These are phyloP conservation scores for Chaetomium globosum DNA, from an alignment of 2,329 filamentous ascomycete genomes.

Conservation along the genomic window DNA sequence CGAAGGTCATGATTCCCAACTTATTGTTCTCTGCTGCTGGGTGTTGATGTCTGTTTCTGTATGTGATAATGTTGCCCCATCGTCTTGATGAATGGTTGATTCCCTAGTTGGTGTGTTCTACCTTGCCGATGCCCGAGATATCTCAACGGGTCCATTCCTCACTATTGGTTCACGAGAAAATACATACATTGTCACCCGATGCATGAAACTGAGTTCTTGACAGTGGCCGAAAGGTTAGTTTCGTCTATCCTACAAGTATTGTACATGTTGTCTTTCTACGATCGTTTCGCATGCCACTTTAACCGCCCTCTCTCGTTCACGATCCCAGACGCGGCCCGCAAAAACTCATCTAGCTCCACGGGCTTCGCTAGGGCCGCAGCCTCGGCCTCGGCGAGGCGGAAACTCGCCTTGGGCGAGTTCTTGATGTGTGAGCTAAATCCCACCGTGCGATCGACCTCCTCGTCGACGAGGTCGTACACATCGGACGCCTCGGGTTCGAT, in stretches of 20 bases:
- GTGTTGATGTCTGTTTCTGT: constrained; percentile 8
- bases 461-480: constrained; percentile 4
- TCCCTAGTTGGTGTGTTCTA: neutral
- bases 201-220: neutral
- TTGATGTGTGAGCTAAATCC: neutral
- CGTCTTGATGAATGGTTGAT: neutral
- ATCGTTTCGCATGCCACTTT: constrained; percentile 25
- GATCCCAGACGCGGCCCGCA: constrained; percentile 11
- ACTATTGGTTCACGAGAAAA: neutral
- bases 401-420: neutral
- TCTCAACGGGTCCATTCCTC: neutral
- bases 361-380: neutral
- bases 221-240: neutral
- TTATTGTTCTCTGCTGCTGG: neutral
- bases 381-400: neutral
- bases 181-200: neutral
- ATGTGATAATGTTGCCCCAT: neutral
- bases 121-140: neutral
- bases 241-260: constrained; percentile 2
- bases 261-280: constrained; percentile 7
- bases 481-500: neutral
- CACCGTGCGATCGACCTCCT: neutral
- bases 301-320: constrained; percentile 16
- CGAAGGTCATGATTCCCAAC: constrained; percentile 35
- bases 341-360: constrained; percentile 6